phyloP scores from a whole-genome alignment of 2,329 filamentous ascomycete species.

The Xylogone sp. region DNA sequence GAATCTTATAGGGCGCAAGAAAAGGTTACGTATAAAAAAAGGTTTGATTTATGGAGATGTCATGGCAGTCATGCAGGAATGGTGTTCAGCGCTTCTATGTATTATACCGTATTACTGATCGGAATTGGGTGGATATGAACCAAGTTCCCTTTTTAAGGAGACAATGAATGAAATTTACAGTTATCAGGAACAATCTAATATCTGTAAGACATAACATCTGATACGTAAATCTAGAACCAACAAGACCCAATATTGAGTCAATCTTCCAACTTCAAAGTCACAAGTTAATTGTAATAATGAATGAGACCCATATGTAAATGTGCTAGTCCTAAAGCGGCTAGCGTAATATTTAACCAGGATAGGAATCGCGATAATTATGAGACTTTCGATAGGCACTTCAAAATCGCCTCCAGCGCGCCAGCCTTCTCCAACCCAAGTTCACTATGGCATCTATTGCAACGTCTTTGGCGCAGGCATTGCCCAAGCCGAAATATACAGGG shows the following conservation, averaged over 20 bases:
- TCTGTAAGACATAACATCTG: no score
- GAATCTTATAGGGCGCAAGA: conserved; percentile 49
- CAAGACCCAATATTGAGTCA: no score
- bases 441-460: conserved; percentile 64
- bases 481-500: conserved; percentile 86
- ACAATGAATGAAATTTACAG: conserved; percentile 1
- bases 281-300: no score
- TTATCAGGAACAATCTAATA: no score
- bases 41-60: neutral
- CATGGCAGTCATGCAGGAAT: conserved; percentile 12
- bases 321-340: conserved; percentile 10
- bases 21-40: conserved; percentile 62
- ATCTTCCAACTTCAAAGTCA: no score
- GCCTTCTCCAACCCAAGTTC: conserved; percentile 6
- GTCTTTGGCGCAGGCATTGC: conserved; percentile 75
- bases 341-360: conserved; percentile 8
- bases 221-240: no score
- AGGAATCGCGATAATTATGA: conserved; percentile 12
- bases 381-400: conserved; percentile 7
- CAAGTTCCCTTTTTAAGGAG: neutral
- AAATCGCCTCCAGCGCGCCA: conserved; percentile 8
- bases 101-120: neutral
- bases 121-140: neutral
- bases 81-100: neutral
- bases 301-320: neutral